phyloP scores from a whole-genome alignment of 2,329 filamentous ascomycete species.

The Beauveria rudraprayagi region DNA sequence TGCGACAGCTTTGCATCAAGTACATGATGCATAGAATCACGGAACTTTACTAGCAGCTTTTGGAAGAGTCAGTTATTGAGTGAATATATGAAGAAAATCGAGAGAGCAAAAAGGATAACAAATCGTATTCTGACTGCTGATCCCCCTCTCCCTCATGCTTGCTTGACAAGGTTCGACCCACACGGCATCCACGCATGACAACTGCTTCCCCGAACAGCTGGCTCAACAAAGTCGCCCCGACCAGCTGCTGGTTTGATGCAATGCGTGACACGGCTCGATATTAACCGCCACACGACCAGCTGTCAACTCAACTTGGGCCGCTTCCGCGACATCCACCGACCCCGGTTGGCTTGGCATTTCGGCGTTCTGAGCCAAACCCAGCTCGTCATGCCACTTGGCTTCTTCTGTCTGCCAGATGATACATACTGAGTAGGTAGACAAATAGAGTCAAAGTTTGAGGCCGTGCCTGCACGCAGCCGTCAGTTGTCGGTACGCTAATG shows the following conservation, averaged over 20 bases:
- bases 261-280: conserved; percentile 6
- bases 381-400: neutral
- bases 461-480: neutral
- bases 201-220: conserved; percentile 4
- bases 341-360: neutral
- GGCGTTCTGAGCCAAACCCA: neutral
- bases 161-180: conserved; percentile 5
- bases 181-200: conserved; percentile 4
- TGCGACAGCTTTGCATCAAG: neutral
- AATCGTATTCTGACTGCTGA: neutral
- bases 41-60: conserved; percentile 1
- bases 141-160: neutral
- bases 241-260: neutral
- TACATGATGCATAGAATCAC: neutral
- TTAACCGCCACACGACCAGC: conserved; percentile 8
- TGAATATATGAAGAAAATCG: too few species aligned
- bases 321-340: neutral
- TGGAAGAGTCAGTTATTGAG: neutral
- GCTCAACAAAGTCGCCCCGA: neutral
- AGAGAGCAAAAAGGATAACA: neutral
- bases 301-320: conserved; percentile 5
- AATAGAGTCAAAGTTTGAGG: too few species aligned
- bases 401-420: too few species aligned
- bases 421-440: too few species aligned
- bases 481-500: neutral